Evolutionary conservation across 306 rosid genomes (phyloP).

Genomic region (Elaeagnus macrophylla): DNA sequence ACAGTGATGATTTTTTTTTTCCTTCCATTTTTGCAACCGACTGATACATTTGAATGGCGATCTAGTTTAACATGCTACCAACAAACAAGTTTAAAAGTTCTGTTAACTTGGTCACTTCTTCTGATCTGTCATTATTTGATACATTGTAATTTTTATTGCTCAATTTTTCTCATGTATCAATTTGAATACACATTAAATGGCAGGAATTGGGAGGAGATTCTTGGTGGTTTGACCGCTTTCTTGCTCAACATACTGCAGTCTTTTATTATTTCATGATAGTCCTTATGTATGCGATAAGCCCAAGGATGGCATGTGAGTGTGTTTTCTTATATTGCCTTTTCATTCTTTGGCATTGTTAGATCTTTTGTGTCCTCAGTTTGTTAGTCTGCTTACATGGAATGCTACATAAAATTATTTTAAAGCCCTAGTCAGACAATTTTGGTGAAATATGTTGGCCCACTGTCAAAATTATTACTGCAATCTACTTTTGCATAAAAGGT

Average conservation of each 20-base stretch:
- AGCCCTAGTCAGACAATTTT: background rate
- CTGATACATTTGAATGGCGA: too few species aligned
- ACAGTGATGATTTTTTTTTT: too few species aligned
- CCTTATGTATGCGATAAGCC: constrained; percentile 72
- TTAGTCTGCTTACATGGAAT: constrained; percentile 12
- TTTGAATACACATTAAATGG: constrained; percentile 23
- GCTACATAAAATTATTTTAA: background rate
- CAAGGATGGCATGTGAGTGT: constrained; percentile 99
- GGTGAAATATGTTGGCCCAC: background rate
- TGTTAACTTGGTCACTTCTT: too few species aligned
- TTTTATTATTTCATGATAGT: constrained; percentile 73
- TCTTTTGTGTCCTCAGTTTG: background rate
- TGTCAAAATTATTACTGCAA: too few species aligned
- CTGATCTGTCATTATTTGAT: background rate
- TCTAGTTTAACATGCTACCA: too few species aligned
- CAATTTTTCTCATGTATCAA: constrained; percentile 6
- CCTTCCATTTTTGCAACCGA: too few species aligned
- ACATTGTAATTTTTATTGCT: constrained; percentile 5
- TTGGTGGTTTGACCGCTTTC: constrained; percentile 99
- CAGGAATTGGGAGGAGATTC: constrained; percentile 96
- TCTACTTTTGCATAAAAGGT: too few species aligned
- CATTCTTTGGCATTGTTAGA: constrained; percentile 3
- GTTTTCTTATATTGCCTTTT: constrained; percentile 13
- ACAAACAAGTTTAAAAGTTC: too few species aligned
- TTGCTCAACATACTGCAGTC: constrained; percentile 85